These are phyloP conservation scores for Paramecium sexaurelia DNA, from an alignment of 73 alveolate genomes.

Conservation along the genomic window DNA sequence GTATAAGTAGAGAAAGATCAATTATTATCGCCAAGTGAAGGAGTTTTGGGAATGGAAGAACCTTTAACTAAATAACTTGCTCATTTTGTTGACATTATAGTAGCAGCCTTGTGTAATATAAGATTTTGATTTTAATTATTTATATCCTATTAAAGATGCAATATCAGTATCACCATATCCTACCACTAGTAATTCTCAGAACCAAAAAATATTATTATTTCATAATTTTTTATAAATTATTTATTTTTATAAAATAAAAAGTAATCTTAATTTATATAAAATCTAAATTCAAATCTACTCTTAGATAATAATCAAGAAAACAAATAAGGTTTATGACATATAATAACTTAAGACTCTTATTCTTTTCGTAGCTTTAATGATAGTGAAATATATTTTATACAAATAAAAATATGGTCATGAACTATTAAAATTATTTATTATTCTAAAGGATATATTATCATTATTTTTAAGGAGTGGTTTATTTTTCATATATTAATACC, in stretches of 20 bases:
- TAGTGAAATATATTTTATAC: too few species aligned
- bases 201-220: not conserved
- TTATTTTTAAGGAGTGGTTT: too few species aligned
- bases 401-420: too few species aligned
- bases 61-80: conserved; percentile 55
- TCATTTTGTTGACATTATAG: conserved; percentile 8
- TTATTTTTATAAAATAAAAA: too few species aligned
- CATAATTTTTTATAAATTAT: too few species aligned
- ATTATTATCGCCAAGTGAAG: conserved; percentile 54
- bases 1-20: conserved; percentile 46
- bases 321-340: not conserved
- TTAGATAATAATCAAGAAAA: not conserved
- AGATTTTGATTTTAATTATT: conserved; percentile 50
- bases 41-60: conserved; percentile 66
- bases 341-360: too few species aligned
- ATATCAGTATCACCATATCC: conserved; percentile 25
- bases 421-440: too few species aligned
- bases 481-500: too few species aligned
- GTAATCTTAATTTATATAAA: not conserved
- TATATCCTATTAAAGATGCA: conserved; percentile 1
- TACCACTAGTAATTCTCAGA: not conserved
- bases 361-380: too few species aligned
- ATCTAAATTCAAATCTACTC: not conserved
- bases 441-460: too few species aligned
- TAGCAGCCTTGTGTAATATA: conserved; percentile 47